phyloP scores from a whole-genome alignment of 495 filamentous ascomycete species.

The Hypomontagnella submonticulosa region DNA sequence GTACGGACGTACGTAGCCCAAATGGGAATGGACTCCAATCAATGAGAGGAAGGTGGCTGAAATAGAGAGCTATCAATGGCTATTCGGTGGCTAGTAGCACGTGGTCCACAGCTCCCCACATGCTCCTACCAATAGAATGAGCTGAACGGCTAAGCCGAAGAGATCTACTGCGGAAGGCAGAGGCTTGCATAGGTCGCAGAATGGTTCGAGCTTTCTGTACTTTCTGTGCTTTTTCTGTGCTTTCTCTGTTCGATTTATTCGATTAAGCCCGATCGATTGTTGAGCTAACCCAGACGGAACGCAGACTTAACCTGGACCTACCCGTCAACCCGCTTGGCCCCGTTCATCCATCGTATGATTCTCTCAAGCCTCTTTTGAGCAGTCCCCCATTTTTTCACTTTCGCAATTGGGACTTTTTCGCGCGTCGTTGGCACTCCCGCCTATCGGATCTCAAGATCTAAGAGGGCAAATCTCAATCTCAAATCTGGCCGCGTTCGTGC shows the following conservation, averaged over 20 bases:
- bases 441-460: slow-evolving; percentile 44
- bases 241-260: slow-evolving; percentile 13
- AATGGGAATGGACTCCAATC: background rate
- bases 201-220: slow-evolving; percentile 34
- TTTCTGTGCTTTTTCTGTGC: background rate
- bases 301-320: slow-evolving; percentile 9
- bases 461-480: slow-evolving; percentile 40
- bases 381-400: slow-evolving; percentile 30
- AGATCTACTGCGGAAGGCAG: slow-evolving; percentile 18
- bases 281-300: too few relatives aligned
- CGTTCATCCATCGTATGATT: slow-evolving; percentile 36
- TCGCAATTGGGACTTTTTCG: slow-evolving; percentile 36
- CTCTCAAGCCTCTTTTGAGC: slow-evolving; percentile 33
- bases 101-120: slow-evolving; percentile 6
- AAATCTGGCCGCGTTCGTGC: slow-evolving; percentile 35
- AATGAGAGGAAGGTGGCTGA: slow-evolving; percentile 25
- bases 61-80: slow-evolving; percentile 14
- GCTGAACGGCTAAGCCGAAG: slow-evolving; percentile 25
- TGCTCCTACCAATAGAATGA: slow-evolving; percentile 18
- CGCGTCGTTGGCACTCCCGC: slow-evolving; percentile 27
- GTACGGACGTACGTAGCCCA: background rate
- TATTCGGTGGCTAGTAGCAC: slow-evolving; percentile 25
- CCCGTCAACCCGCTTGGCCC: slow-evolving; percentile 5
- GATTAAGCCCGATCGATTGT: slow-evolving; percentile 45
- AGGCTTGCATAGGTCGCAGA: slow-evolving; percentile 4